Base-by-base conservation (phyloP, 1,139 yeast species). In the Saccharomyces hybrid region DNA sequence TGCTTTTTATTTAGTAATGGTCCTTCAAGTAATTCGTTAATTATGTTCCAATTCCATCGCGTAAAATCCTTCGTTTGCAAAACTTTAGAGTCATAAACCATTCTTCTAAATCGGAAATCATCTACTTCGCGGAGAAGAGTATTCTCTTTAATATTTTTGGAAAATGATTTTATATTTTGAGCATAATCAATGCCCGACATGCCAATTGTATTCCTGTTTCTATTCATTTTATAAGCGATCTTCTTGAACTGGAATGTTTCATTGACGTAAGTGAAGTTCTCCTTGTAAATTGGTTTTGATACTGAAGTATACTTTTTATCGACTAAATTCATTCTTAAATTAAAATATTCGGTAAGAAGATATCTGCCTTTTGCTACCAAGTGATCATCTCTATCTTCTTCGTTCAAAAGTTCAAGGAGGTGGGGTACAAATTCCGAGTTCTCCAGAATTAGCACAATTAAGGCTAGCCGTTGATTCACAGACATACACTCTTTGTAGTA, bases 1-100 rank as follows among this genome's bases (percentile, higher is more conserved):
- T 90, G 73, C 59, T 76, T 80, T 0, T 89, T 85, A 61, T 83
- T 85, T 55, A 81, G 70, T 26, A 93, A 71, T 0, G 97, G 96
- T 0, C 97, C 96, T 60, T 81, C 86, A 57, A 90, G 79, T 25
- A 93, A 71, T 54, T 81, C 85, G 7, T 79, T 73, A 2, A 91
- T 73, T 1, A 83, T 73, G 32, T 78, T 79, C 96, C 98, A 91
- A 64, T 90, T 85, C 99, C 99, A 95, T 52, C 83, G 84, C 3
- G 83, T 76, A 64, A 79, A 90, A 53, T 85, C 89, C 65, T 91
- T 93, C 0, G 95, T 83, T 5, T 85, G 78, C 48, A 89, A 69
- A 1, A 93, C 90, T 59, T 79, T 83, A 0, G 96, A 83, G 51
- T 84, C 84, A 46, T 74, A 72, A 6, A 93, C 75, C 73, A 88